A percentile compares a stretch with the other conserved stretches of the same genome.
Conservation (phyloP, 176 grass and related monocot genomes). For the Hsuehochloa calcarea region DNA sequence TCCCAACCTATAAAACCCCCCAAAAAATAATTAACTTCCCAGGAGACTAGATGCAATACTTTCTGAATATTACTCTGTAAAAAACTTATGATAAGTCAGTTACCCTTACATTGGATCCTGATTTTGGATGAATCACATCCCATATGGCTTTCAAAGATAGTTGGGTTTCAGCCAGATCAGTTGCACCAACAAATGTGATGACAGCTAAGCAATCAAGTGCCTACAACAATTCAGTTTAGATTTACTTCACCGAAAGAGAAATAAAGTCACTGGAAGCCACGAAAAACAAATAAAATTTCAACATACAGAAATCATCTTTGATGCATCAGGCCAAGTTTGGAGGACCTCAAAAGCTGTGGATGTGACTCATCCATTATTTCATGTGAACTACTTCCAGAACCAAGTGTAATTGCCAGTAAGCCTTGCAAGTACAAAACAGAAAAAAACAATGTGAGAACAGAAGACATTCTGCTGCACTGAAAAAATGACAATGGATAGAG, state of each 20-base stretch:
- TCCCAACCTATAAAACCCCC: conserved; percentile 53
- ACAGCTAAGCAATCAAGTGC: conserved; percentile 72
- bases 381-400: conserved; percentile 48
- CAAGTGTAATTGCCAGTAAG: conserved; percentile 70
- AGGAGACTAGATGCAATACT: neutral
- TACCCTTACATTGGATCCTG: conserved; percentile 62
- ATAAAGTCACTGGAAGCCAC: neutral
- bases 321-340: conserved; percentile 54
- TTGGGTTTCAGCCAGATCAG: conserved; percentile 78
- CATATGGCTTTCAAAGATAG: conserved; percentile 69
- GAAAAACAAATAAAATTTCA: neutral
- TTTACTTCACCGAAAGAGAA: neutral
- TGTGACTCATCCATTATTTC: conserved; percentile 70
- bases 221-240: conserved; percentile 31
- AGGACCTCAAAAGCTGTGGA: conserved; percentile 62
- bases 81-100: neutral
- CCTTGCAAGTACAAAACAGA: conserved; percentile 42
- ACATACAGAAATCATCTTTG: conserved; percentile 74
- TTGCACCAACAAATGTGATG: conserved; percentile 72
- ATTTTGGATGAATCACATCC: conserved; percentile 89
- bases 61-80: neutral
- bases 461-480: neutral
- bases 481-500: neutral
- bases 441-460: conserved; percentile 17
- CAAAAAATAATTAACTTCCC: conserved; percentile 1